Evolutionary conservation across 2,329 filamentous ascomycete species (phyloP), one percentile per base, ranked within the genome.

Genomic region (Xylariaceae sp.): DNA sequence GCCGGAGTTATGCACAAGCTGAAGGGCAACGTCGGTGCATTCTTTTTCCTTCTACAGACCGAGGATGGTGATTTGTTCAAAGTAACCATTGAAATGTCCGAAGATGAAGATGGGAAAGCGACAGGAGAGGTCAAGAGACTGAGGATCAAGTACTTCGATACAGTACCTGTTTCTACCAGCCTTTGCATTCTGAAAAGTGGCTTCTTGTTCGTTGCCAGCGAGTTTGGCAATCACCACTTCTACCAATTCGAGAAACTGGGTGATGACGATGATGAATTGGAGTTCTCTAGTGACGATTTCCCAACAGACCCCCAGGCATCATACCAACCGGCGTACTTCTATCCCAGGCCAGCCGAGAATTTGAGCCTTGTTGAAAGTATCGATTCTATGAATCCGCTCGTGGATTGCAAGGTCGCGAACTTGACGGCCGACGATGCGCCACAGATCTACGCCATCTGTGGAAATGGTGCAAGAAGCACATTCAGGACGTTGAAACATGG

Each of bases 31-130:
- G 78, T 77, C 6, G 90, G 90, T 27, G 90, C 91, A 1, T 99
- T 99, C 73, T 99, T 99, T 75, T 96, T 97, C 67, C 80, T 99
- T 2, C 74, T 99, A 1, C 94, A 99, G 67, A 90, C 89, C 0
- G 94, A 99, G 50, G 95, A 99, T 66, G 94, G 94, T n/a, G 95
- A 99, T 68, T 76, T 99, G 6, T 97, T 99, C 78, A 97, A 97
- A 68, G 81, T 97, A 44, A 96, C 87, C 0, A 84, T 99, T 52
- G 90, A 96, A 56, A 92, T 96, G 84, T 79, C 85, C 10, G 86
- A 91, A 59, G 89, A 95, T 60, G 81, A 86, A 1, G 81, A 87
- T 42, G 89, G 87, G 11, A 85, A 89, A 52, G 76, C 85, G 1
- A 92, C 88, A 1, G 87, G 87, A 30, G 89, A 94, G 63, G 91